These are phyloP conservation scores for Ophiostoma triangulosporum DNA, from an alignment of 2,329 filamentous ascomycete species.

Conservation along the genomic window DNA sequence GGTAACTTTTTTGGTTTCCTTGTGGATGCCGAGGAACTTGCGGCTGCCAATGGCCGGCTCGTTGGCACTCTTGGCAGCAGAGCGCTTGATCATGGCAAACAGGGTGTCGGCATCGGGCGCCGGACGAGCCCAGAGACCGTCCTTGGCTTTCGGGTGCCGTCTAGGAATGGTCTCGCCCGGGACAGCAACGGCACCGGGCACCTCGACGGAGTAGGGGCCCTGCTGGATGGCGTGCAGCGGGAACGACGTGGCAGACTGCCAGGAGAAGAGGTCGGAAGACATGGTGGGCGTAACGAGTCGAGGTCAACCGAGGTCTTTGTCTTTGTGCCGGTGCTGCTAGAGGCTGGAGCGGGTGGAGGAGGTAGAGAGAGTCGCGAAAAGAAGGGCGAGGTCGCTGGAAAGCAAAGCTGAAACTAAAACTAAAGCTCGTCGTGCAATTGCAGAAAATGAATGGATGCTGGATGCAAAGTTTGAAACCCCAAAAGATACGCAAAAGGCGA, in stretches of 20 bases:
- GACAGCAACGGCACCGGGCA: slow-evolving; percentile 51
- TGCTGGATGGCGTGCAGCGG: slow-evolving; percentile 49
- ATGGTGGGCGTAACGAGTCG: background rate
- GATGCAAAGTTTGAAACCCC: too few species aligned
- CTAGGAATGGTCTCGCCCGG: slow-evolving; percentile 76
- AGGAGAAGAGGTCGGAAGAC: background rate
- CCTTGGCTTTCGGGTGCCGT: slow-evolving; percentile 56
- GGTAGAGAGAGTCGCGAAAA: too few species aligned
- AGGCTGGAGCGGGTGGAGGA: too few species aligned
- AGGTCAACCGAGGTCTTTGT: background rate
- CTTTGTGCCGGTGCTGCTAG: too few species aligned
- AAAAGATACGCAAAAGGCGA: too few species aligned
- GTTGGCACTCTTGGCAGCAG: slow-evolving; percentile 48
- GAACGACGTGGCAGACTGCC: slow-evolving; percentile 21
- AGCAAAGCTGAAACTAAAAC: too few species aligned
- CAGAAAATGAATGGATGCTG: too few species aligned
- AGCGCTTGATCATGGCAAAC: slow-evolving; percentile 63
- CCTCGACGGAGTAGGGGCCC: slow-evolving; percentile 63
- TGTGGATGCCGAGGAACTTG: slow-evolving; percentile 62
- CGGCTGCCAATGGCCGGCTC: slow-evolving; percentile 57
- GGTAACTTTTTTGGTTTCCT: slow-evolving; percentile 78
- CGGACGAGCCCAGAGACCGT: slow-evolving; percentile 55
- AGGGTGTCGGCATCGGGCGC: slow-evolving; percentile 58
- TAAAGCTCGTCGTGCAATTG: too few species aligned
- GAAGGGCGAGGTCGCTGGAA: too few species aligned